Base-by-base conservation (phyloP, 352 stramenopile species). In the Thalassiosira ordinaria region DNA sequence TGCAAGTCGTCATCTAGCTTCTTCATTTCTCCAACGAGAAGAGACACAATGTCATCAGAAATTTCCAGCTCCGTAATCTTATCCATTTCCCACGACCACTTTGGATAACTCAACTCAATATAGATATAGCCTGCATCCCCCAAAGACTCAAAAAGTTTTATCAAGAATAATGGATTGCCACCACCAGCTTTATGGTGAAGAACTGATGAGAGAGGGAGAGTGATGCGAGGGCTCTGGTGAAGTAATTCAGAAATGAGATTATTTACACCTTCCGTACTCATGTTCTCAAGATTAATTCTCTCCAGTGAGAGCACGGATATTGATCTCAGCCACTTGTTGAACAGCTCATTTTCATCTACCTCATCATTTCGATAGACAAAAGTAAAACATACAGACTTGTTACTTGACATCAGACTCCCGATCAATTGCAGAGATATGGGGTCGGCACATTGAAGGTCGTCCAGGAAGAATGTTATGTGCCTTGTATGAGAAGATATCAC, bases 381-480 rank as follows among this genome's bases (percentile, higher is more conserved):
- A 29, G 44, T 59, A 35, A 80, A 79, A 27, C 73, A 84, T 9
- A 76, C 59, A 31, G 29, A 62, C 37, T 14, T 46, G 37, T 46
- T 46, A 14, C 37, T 46, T 14, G 46, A 46, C 9, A 79, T 51
- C 22, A 79, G 20, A 31, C 37, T 79, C 13, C 52, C 53, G 16
- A 85, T 52, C 1, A 85, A 39, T 6, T 22, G 8, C 13, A 81
- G 59, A 14, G 71, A 78, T 20, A 52, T 46, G 31, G 35, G n/a
- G 68, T 77, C 77, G 9, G 77, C 77, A 68, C 41, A 85, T 29
- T 82, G 74, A 1, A 82, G 0, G 57, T 82, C 74, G 57, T 82
- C 74, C 2, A 82, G 31, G 0, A 82, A 64, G 8, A 72, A 35
- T 62, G 63, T 65, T 57, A 77, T 77, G 35, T n/a, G 64, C 37